Evolutionary conservation across 331 rosid genomes (phyloP), one percentile per base, ranked within the genome.

Genomic region (Phaseolus coccineus): DNA sequence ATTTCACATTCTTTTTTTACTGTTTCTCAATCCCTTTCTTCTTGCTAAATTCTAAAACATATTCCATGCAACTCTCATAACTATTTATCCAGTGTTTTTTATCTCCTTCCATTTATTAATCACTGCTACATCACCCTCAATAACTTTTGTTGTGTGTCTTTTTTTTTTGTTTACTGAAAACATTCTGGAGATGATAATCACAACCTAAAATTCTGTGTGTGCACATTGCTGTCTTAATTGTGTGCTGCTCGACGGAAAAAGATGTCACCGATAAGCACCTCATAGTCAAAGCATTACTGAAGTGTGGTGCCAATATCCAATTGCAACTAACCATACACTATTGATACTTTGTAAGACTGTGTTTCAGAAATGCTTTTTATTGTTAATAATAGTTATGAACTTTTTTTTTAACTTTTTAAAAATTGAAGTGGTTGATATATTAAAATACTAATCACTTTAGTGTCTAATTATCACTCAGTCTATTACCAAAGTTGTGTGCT

Each of bases 1-100:
- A 0, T 65, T 77, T 77, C 50, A 19, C 53, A 53, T 65, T 58
- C 66, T 19, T 12, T 50, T 40, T 55, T 24, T 35, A 8, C n/a
- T 33, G 5, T 64, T 35, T 44, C 14, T 31, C n/a, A 31, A 52
- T 80, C 74, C 39, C 10, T 40, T 40, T 35, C 39, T 5, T 35
- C 6, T 35, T 4, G 6, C 39, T 35, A 5, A 37, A 37, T 37
- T 19, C 6, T 5, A 37, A 37, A 37, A 6, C 40, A 37, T 37
- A 37, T 37, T 71, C 62, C 69, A 74, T 37, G 31, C 30, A 27
- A 61, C 46, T 27, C 28, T 24, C 16, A 12, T 37, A 22, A 22
- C 19, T 39, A 12, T 30, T 56, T 73, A 73, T 24, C 75, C 81
- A 55, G 40, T 10, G 47, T 67, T 53, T 53, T 56, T 66, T 25